phyloP scores from a whole-genome alignment of 257 asterid species.

The Anisodus acutangulus region DNA sequence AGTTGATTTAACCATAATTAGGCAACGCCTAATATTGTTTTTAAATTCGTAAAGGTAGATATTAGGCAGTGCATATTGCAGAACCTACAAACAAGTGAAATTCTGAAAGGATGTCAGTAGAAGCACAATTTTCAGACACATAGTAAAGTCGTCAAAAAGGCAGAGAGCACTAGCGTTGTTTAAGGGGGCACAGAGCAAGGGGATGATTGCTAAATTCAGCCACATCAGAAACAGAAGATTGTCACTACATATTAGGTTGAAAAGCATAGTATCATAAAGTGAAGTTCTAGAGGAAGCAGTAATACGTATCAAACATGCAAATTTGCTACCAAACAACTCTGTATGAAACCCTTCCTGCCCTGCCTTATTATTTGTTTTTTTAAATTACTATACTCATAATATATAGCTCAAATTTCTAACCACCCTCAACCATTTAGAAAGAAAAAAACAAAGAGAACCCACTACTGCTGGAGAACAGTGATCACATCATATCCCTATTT shows the following conservation, averaged over 20 bases:
- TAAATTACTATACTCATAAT: neutral
- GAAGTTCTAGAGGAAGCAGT: neutral
- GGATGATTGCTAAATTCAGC: neutral
- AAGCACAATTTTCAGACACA: neutral
- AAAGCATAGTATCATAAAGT: neutral
- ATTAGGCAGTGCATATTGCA: neutral
- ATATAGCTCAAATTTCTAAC: neutral
- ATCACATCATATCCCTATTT: neutral
- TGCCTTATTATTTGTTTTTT: neutral
- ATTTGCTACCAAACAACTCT: neutral
- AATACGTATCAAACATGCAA: neutral
- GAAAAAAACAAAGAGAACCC: neutral
- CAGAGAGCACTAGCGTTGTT: neutral
- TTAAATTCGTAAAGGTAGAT: neutral
- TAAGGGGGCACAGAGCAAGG: neutral
- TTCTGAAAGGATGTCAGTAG: neutral
- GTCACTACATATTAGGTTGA: neutral
- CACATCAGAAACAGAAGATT: neutral
- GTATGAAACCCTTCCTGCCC: neutral
- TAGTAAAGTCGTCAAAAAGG: neutral
- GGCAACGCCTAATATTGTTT: neutral
- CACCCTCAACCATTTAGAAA: neutral
- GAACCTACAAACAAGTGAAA: neutral
- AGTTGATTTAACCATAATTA: neutral
- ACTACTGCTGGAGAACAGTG: neutral